These are phyloP conservation scores for Wickerhamomyces pijperi DNA, from an alignment of 805 yeast genomes.

Conservation along the genomic window DNA sequence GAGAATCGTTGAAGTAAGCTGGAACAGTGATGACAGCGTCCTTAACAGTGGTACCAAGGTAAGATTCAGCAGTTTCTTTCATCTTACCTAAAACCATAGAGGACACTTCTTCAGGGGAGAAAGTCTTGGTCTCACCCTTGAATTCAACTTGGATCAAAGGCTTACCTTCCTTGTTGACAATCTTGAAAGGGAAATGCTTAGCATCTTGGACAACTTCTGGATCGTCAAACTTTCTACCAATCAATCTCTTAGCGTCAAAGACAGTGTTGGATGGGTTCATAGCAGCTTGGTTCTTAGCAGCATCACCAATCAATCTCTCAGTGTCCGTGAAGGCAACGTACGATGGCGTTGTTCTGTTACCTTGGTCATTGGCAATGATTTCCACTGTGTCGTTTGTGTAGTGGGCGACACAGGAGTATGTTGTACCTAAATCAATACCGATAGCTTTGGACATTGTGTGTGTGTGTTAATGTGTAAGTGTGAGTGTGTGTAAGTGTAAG, in stretches of 20 bases:
- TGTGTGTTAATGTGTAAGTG: constrained; percentile 8
- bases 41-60: constrained; percentile 67
- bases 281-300: constrained; percentile 98
- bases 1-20: constrained; percentile 95
- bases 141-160: constrained; percentile 81
- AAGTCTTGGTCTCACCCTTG: constrained; percentile 77
- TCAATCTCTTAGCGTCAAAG: constrained; percentile 91
- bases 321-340: constrained; percentile 93
- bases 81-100: constrained; percentile 87
- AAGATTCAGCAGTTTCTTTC: constrained; percentile 89
- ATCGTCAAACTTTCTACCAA: constrained; percentile 75
- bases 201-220: constrained; percentile 68
- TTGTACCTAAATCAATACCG: constrained; percentile 94
- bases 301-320: constrained; percentile 93
- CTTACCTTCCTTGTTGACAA: constrained; percentile 70
- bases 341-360: constrained; percentile 96
- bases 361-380: constrained; percentile 94
- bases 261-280: constrained; percentile 91
- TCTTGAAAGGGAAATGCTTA: constrained; percentile 84
- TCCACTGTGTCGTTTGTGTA: constrained; percentile 81
- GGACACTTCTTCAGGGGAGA: constrained; percentile 91
- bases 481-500: background rate
- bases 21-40: constrained; percentile 96
- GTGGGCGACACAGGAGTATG: constrained; percentile 95
- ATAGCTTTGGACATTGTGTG: constrained; percentile 39